Evolutionary conservation across 2,329 filamentous ascomycete species (phyloP).

Genomic region (Nothomitra cinnamomea): DNA sequence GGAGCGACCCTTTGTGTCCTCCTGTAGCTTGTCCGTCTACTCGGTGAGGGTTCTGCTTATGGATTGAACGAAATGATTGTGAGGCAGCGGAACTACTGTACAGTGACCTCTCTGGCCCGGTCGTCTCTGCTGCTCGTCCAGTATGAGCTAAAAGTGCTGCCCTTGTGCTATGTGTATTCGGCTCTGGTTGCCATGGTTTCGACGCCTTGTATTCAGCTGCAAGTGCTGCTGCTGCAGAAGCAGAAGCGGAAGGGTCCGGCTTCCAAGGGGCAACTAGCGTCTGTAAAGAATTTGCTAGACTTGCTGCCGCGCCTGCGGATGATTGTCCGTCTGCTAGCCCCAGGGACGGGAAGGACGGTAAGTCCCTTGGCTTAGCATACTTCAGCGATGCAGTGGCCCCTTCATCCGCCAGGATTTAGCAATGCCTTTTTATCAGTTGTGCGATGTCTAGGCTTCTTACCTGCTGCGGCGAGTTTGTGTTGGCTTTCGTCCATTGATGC

Average conservation of each 20-base stretch:
- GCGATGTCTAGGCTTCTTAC: slow-evolving; percentile 22
- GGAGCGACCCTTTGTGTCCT: slow-evolving; percentile 46
- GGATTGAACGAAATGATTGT: slow-evolving; percentile 42
- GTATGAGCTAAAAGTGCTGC: slow-evolving; percentile 51
- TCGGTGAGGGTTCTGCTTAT: slow-evolving; percentile 26
- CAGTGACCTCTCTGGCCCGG: neutral
- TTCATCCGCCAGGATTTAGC: slow-evolving; percentile 14
- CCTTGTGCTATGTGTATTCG: slow-evolving; percentile 50
- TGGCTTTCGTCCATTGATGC: slow-evolving; percentile 28
- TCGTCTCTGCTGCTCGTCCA: slow-evolving; percentile 20
- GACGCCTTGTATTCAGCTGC: slow-evolving; percentile 44
- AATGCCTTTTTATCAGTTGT: slow-evolving; percentile 9
- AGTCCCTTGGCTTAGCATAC: slow-evolving; percentile 53
- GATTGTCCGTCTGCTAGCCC: slow-evolving; percentile 38
- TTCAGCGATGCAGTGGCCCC: slow-evolving; percentile 46
- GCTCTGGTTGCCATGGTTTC: slow-evolving; percentile 45
- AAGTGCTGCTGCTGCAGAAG: slow-evolving; percentile 39
- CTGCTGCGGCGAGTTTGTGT: slow-evolving; percentile 38
- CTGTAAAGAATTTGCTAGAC: slow-evolving; percentile 53
- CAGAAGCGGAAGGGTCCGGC: slow-evolving; percentile 41
- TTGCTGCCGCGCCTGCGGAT: slow-evolving; percentile 59
- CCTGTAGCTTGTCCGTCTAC: slow-evolving; percentile 31
- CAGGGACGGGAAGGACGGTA: slow-evolving; percentile 56
- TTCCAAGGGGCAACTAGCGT: slow-evolving; percentile 50
- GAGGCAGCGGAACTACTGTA: slow-evolving; percentile 51